Conservation (phyloP, 2,329 filamentous ascomycete species). For the Colletotrichum sp. region DNA sequence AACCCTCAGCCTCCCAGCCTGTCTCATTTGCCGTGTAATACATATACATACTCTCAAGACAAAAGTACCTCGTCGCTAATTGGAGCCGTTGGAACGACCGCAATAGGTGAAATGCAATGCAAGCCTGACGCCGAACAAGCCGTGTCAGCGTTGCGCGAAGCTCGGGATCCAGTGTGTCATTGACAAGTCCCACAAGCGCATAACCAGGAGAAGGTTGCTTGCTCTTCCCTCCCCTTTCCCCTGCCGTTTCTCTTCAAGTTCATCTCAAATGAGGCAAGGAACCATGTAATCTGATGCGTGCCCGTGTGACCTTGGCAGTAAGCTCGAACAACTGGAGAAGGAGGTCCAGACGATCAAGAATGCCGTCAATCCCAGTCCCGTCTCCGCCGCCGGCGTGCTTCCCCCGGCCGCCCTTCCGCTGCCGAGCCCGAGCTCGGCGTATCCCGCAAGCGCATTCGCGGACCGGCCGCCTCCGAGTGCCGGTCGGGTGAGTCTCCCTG, state of each 20-base stretch:
- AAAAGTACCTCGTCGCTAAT: neutral
- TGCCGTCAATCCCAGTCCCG: conserved; percentile 38
- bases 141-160: conserved; percentile 51
- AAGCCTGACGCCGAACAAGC: conserved; percentile 40
- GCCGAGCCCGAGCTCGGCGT: conserved; percentile 30
- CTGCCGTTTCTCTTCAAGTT: neutral
- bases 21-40: neutral
- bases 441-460: conserved; percentile 24
- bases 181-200: conserved; percentile 52
- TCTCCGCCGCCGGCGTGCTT: neutral
- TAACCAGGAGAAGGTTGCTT: conserved; percentile 46
- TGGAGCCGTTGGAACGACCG: neutral
- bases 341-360: conserved; percentile 23
- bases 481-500: conserved; percentile 11
- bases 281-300: neutral
- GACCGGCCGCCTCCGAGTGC: conserved; percentile 16
- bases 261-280: neutral
- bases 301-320: conserved; percentile 37
- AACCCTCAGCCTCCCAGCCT: neutral
- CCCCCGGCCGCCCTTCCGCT: conserved; percentile 23
- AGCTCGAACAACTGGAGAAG: conserved; percentile 47
- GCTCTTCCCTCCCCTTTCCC: neutral
- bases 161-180: conserved; percentile 48
- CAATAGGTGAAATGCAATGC: conserved; percentile 50
- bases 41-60: neutral